A percentile compares a stretch with the other conserved stretches of the same genome.
Evolutionary conservation across 768 basidiomycete species (phyloP).

Genomic region (Boletellus ananiceps): DNA sequence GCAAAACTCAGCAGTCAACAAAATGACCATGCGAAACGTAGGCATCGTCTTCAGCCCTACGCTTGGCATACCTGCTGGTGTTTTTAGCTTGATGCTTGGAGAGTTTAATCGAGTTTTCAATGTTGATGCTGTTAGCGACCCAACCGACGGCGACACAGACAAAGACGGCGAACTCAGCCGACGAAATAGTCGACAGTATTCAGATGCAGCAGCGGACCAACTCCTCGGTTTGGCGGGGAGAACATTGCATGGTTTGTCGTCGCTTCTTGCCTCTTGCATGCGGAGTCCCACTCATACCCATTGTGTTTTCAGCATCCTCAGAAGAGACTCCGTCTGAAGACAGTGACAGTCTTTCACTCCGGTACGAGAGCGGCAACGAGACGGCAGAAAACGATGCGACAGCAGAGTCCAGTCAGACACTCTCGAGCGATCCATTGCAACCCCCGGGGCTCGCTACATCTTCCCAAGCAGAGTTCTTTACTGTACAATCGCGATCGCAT

Average conservation of each 20-base stretch:
- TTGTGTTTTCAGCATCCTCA: constrained; percentile 33
- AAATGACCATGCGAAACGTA: constrained; percentile 98
- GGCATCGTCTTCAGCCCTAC: constrained; percentile 99
- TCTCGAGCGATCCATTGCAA: constrained; percentile 37
- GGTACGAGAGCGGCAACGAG: constrained; percentile 75
- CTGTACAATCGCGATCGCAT: constrained; percentile 38
- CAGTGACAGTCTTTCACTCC: constrained; percentile 60
- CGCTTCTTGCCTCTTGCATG: neutral
- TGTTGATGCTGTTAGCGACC: constrained; percentile 45
- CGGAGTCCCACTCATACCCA: constrained; percentile 1
- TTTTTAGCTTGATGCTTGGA: constrained; percentile 90
- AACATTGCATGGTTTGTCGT: constrained; percentile 52
- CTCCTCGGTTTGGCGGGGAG: constrained; percentile 76
- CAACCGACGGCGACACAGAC: constrained; percentile 21
- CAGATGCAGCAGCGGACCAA: constrained; percentile 77
- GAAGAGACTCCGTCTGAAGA: constrained; percentile 68
- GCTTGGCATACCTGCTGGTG: constrained; percentile 94
- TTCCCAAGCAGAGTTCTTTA: constrained; percentile 24
- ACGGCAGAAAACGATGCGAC: constrained; percentile 56
- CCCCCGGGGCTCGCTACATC: constrained; percentile 17
- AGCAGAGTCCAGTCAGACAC: constrained; percentile 39
- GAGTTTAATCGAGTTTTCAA: constrained; percentile 95
- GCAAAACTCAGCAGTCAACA: constrained; percentile 84
- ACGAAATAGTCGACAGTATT: constrained; percentile 81
- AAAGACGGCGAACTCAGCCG: constrained; percentile 44